Evolutionary conservation across 257 asterid species (phyloP).

Genomic region (Ballota nigra): DNA sequence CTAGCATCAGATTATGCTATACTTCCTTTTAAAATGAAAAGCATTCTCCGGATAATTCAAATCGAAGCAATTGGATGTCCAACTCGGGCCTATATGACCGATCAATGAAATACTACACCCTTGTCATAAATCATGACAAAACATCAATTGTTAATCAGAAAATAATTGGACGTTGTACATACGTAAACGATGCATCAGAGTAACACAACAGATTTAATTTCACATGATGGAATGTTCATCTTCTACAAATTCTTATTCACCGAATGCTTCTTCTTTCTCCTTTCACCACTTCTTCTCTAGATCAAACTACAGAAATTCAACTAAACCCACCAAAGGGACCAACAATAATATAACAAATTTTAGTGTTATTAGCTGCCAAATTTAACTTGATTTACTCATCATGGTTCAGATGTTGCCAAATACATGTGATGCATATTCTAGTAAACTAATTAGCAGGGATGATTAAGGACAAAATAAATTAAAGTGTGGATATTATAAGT

Average conservation of each 20-base stretch:
- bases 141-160: too few species aligned
- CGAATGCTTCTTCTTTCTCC: neutral
- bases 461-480: neutral
- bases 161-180: neutral
- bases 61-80: too few species aligned
- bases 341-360: neutral
- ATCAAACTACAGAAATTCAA: constrained; percentile 6
- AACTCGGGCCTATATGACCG: too few species aligned
- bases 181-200: neutral
- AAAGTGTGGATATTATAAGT: neutral
- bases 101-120: too few species aligned
- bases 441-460: neutral
- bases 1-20: constrained; percentile 23
- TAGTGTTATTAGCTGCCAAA: neutral
- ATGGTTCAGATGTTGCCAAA: neutral
- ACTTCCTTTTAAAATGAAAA: neutral
- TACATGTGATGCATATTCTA: constrained; percentile 1
- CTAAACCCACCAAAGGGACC: neutral
- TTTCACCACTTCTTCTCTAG: neutral
- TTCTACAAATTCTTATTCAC: constrained; percentile 6
- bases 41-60: too few species aligned
- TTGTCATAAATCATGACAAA: too few species aligned
- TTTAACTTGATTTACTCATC: constrained; percentile 3
- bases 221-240: neutral
- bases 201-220: neutral